Evolutionary conservation across 2,329 filamentous ascomycete species (phyloP), one percentile per base, ranked within the genome.

Genomic region (Arthrinium puccinioides): DNA sequence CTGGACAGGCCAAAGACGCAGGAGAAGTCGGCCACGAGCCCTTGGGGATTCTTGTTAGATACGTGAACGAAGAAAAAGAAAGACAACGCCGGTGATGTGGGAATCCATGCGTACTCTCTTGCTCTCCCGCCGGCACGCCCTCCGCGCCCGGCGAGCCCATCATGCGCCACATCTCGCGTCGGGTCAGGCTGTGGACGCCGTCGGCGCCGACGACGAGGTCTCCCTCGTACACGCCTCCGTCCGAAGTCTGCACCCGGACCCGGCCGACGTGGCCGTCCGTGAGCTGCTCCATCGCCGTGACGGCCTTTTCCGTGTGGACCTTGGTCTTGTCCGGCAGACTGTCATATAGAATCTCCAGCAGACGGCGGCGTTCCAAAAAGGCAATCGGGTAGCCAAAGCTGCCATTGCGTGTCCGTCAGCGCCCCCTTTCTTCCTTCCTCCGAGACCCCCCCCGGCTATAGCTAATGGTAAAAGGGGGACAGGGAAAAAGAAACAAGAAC

Each of bases 141-240:
- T 19, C 23, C 9, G n/a, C 14, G 5, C 16, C 10, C 5, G 32
- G n/a, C 4, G 23, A 11, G 21, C 32, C 32, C 32, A 34, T 34
- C 9, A 34, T 11, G 20, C 32, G 32, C 32, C 32, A 26, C 50
- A 65, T 61, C 25, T 54, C 47, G 19, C 45, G 37, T 4, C 59
- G 53, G 5, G 55, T 50, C 8, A 44, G 46, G 43, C 62, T 66
- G 32, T 63, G 56, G 6, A 65, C 59, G 4, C 66, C 65, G 44
- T 69, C 64, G 6, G 58, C 56, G n/a, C 64, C 65, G 20, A 69
- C 48, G 6, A 67, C 42, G 8, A 70, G 50, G 31, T 60, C 57
- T 1, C 59, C 65, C 3, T 41, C 39, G 37, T 61, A 56, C 2
- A 46, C 40, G 2, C 45, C 45, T 1, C 62, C 61, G 38, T 67